Percentiles rank a stretch among this genome's conserved stretches.
These are phyloP conservation scores for Lactarius deliciosus DNA, from an alignment of 768 basidiomycete species.

Conservation along the genomic window DNA sequence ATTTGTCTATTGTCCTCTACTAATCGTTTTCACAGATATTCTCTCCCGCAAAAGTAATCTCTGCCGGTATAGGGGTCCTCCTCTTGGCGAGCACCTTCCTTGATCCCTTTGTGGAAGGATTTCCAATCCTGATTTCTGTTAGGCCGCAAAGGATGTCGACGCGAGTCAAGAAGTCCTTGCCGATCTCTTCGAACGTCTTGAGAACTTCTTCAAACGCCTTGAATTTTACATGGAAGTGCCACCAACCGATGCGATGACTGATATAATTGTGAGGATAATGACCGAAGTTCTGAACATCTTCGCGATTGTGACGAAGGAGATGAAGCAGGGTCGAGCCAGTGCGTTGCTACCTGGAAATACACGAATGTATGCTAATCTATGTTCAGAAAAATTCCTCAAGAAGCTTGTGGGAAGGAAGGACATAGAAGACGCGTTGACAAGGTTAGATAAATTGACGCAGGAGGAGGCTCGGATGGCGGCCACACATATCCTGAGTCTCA, in stretches of 20 bases:
- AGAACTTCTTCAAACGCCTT: background rate
- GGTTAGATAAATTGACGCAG: background rate
- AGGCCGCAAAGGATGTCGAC: background rate
- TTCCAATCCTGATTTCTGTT: background rate
- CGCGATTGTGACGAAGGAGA: background rate
- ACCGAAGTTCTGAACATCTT: background rate
- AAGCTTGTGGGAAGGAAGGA: background rate
- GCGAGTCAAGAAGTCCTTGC: background rate
- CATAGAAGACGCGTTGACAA: background rate
- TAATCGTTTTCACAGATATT: no score
- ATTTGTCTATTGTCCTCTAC: no score
- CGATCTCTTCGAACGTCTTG: background rate
- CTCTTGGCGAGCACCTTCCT: background rate
- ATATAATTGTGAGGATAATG: background rate
- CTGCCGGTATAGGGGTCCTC: no score
- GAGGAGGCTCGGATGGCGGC: background rate
- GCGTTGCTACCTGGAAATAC: rapidly evolving
- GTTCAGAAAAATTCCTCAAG: background rate
- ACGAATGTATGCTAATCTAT: background rate
- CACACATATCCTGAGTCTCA: background rate
- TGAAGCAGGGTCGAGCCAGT: background rate
- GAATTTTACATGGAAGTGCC: background rate
- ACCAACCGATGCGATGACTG: background rate
- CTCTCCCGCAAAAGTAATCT: no score
- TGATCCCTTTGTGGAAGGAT: background rate